A percentile compares a stretch with the other conserved stretches of the same genome.
Evolutionary conservation across 495 filamentous ascomycete genomes (phyloP).

Genomic region (Bathelium albidoporum): DNA sequence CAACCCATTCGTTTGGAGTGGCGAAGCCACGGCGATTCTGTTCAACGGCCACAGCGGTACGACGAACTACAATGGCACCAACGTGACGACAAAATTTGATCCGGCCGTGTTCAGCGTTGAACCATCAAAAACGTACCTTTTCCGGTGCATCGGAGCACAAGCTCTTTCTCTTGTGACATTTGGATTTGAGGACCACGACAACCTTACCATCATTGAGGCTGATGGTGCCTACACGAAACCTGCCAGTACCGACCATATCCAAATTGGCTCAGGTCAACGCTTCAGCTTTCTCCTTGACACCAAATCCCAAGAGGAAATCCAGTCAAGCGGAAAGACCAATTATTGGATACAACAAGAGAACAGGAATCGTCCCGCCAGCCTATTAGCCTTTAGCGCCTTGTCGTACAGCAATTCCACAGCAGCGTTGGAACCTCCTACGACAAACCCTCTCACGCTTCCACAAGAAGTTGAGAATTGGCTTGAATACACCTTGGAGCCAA

Average conservation of each 20-base stretch:
- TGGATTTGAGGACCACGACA: slow-evolving; percentile 42
- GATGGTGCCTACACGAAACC: slow-evolving; percentile 49
- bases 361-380: slow-evolving; percentile 35
- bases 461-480: slow-evolving; percentile 37
- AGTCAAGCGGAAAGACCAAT: slow-evolving; percentile 21
- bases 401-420: slow-evolving; percentile 32
- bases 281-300: slow-evolving; percentile 44
- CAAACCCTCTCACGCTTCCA: slow-evolving; percentile 32
- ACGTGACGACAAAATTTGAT: background rate
- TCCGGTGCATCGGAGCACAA: slow-evolving; percentile 45
- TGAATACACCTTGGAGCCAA: slow-evolving; percentile 44
- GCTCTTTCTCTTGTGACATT: slow-evolving; percentile 41
- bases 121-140: slow-evolving; percentile 46
- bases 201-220: slow-evolving; percentile 43
- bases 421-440: slow-evolving; percentile 24
- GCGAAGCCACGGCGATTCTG: slow-evolving; percentile 40
- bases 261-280: slow-evolving; percentile 46
- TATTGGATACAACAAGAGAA: slow-evolving; percentile 48
- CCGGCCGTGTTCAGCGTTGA: slow-evolving; percentile 41
- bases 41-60: slow-evolving; percentile 32
- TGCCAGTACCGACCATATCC: slow-evolving; percentile 37
- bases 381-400: slow-evolving; percentile 43
- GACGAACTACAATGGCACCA: slow-evolving; percentile 6
- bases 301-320: slow-evolving; percentile 27
- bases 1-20: slow-evolving; percentile 35